Evolutionary conservation across 106 monocot genomes (phyloP), one percentile per base, ranked within the genome.

Genomic region (Allium cepa): DNA sequence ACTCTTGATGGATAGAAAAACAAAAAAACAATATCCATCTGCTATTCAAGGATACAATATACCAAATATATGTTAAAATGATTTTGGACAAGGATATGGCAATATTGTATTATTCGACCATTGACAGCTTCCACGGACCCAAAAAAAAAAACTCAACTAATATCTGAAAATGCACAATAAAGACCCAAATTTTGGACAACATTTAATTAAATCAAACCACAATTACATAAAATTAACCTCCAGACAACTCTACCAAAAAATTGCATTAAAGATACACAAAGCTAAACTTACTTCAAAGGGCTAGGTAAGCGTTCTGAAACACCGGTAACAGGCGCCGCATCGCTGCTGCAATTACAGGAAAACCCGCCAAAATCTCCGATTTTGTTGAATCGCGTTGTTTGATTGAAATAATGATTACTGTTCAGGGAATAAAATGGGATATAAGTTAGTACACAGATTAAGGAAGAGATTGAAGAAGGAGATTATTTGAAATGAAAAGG

Each of bases 231-330:
- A 53, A 53, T 22, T 60, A 22, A 60, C 8, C 7, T 9, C 18
- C 5, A 7, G 26, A 60, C 52, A 53, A 1, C 52, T 13, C 9
- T 53, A 10, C 52, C 13, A 53, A 53, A 53, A 53, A 53, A 10
- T 53, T 10, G 1, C 52, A 60, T 22, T 22, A 22, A 22, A 26
- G 11, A 16, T 8, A 17, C 18, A 26, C 13, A 62, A 46, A 46
- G 28, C 62, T 16, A 65, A 59, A 49, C 64, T 65, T 49, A 65
- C 64, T 65, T 65, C 50, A 14, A 49, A 65, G 47, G 64, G 13
- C 16, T 65, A 16, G 47, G 17, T 17, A 48, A 8, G 64, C 49
- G 16, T 49, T 16, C 49, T 18, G 47, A 53, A 0, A 13, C 2
- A 2, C 16, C 47, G 2, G 47, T 49, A 16, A 49, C 18, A 3